Conservation (phyloP, 805 yeast species). For the Yarrowia sp. region DNA sequence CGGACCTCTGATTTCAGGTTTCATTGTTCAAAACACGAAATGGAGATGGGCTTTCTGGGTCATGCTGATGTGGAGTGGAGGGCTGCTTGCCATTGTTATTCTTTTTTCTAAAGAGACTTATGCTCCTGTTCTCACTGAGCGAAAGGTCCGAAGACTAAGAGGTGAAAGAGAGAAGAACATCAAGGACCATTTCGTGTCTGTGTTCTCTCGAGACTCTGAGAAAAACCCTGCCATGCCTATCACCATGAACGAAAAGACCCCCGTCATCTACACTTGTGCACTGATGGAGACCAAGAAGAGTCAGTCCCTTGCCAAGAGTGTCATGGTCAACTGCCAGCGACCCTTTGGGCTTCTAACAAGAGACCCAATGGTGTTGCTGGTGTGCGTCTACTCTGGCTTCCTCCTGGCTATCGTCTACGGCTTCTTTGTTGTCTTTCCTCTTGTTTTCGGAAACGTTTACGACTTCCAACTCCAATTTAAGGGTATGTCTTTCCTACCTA, state of each 20-base stretch:
- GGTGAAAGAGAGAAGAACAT: conserved; percentile 35
- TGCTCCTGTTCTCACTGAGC: conserved; percentile 78
- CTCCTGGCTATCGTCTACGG: conserved; percentile 71
- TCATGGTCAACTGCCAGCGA: conserved; percentile 56
- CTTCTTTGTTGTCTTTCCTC: conserved; percentile 66
- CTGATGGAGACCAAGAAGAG: conserved; percentile 19
- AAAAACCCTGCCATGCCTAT: not conserved
- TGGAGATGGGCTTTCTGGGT: conserved; percentile 70
- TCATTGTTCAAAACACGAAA: conserved; percentile 51
- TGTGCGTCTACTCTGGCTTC: conserved; percentile 69
- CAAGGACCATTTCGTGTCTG: not conserved
- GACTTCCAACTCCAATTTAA: conserved; percentile 57
- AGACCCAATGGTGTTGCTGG: conserved; percentile 70
- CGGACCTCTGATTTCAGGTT: conserved; percentile 58
- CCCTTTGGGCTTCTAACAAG: conserved; percentile 61
- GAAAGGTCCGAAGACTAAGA: conserved; percentile 68
- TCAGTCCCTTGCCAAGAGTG: not conserved
- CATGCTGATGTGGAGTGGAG: conserved; percentile 68
- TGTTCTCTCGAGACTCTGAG: conserved; percentile 1
- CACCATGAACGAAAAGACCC: conserved; percentile 1
- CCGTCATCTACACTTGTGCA: conserved; percentile 15
- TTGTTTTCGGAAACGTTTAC: conserved; percentile 57
- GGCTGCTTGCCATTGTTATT: conserved; percentile 58
- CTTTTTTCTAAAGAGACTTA: conserved; percentile 69
- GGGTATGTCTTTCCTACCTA: conserved; percentile 65